Conservation (phyloP, 2,329 filamentous ascomycete genomes). For the Ophiostoma australiae region DNA sequence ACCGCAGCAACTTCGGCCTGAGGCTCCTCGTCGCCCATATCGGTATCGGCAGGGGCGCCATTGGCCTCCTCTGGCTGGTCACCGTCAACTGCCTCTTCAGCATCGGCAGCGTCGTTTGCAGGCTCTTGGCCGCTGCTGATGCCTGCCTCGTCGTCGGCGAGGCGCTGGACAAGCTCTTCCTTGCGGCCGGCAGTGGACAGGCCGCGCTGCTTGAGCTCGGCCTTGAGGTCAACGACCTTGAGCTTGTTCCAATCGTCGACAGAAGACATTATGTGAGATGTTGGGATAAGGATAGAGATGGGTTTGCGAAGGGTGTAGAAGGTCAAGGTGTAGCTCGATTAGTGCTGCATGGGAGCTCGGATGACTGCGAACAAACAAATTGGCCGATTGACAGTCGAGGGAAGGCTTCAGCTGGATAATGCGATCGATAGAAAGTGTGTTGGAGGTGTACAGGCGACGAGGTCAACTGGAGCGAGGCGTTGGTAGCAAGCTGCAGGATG, state of each 20-base stretch:
- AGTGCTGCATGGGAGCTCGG: constrained; percentile 9
- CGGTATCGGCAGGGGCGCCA: constrained; percentile 5
- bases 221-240: constrained; percentile 71
- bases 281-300: background rate
- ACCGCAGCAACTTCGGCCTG: background rate
- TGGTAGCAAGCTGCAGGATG: background rate
- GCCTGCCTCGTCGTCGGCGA: constrained; percentile 37
- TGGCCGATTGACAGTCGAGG: background rate
- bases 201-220: constrained; percentile 67
- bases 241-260: constrained; percentile 51
- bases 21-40: background rate
- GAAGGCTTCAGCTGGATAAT: background rate
- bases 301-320: too few relatives aligned
- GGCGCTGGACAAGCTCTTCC: constrained; percentile 62
- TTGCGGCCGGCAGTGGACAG: constrained; percentile 66
- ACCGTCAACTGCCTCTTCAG: background rate
- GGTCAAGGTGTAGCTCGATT: background rate
- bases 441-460: background rate
- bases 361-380: background rate
- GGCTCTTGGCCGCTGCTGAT: constrained; percentile 9
- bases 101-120: background rate
- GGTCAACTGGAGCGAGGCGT: background rate
- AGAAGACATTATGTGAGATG: constrained; percentile 34
- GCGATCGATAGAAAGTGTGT: background rate
- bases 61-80: background rate